Conservation (phyloP, 768 basidiomycete species). For the Boletellus ananas region DNA sequence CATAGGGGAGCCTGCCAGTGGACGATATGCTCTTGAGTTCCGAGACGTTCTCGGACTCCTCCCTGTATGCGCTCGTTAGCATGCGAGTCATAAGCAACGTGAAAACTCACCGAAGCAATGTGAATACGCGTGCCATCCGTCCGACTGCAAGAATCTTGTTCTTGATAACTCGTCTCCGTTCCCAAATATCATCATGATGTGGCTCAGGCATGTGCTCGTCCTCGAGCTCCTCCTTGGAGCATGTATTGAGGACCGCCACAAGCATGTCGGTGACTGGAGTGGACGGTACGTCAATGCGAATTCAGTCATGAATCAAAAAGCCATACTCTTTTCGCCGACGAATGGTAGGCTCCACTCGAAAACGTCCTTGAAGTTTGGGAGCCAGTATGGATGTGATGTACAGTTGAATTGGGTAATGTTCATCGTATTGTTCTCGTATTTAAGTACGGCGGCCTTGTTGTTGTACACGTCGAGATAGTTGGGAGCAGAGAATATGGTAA, state of each 20-base stretch:
- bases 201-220: constrained; percentile 44
- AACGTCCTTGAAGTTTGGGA: constrained; percentile 97
- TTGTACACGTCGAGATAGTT: constrained; percentile 96
- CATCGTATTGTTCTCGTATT: constrained; percentile 95
- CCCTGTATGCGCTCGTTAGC: constrained; percentile 13
- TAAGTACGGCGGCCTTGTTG: constrained; percentile 95
- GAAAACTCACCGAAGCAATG: constrained; percentile 52
- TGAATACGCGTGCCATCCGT: constrained; percentile 64
- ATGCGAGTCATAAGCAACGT: not conserved
- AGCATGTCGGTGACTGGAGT: constrained; percentile 95
- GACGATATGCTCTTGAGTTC: constrained; percentile 66
- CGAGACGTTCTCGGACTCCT: constrained; percentile 72
- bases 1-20: constrained; percentile 46
- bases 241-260: constrained; percentile 92
- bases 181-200: constrained; percentile 28
- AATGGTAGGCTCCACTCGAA: constrained; percentile 99
- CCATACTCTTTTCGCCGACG: constrained; percentile 92
- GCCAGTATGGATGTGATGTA: constrained; percentile 85
- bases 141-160: constrained; percentile 72
- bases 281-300: not conserved
- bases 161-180: constrained; percentile 58
- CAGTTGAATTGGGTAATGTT: constrained; percentile 88
- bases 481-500: constrained; percentile 97
- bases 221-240: constrained; percentile 93
- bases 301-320: not conserved